Conservation (phyloP, 148 eudicot species). For the Nepenthes gracilis region DNA sequence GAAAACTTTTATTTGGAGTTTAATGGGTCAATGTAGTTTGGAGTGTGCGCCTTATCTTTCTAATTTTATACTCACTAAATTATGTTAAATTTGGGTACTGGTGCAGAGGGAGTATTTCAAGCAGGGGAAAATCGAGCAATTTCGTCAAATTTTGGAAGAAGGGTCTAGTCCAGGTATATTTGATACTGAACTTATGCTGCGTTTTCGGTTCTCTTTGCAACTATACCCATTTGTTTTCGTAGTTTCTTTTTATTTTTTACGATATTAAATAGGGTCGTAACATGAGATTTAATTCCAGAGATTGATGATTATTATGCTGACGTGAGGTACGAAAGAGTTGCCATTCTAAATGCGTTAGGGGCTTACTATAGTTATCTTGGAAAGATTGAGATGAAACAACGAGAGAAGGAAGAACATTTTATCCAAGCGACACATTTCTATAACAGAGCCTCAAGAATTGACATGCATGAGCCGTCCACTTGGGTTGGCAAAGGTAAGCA, state of each 20-base stretch:
- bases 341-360: slow-evolving; percentile 86
- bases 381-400: slow-evolving; percentile 68
- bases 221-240: neutral
- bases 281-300: slow-evolving; percentile 42
- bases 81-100: neutral
- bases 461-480: slow-evolving; percentile 94
- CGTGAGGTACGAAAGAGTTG: slow-evolving; percentile 86
- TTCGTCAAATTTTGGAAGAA: slow-evolving; percentile 84
- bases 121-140: slow-evolving; percentile 84
- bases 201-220: neutral
- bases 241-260: neutral
- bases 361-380: slow-evolving; percentile 83
- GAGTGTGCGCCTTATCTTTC: neutral
- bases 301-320: slow-evolving; percentile 91
- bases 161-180: slow-evolving; percentile 77
- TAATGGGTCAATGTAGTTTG: too few species aligned
- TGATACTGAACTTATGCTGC: too few species aligned
- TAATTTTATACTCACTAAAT: neutral
- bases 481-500: slow-evolving; percentile 89
- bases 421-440: slow-evolving; percentile 65
- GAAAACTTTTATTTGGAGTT: too few species aligned
- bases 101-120: slow-evolving; percentile 96
- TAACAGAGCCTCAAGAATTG: slow-evolving; percentile 87
- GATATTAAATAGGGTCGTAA: neutral
- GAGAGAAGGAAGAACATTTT: slow-evolving; percentile 73